These are phyloP conservation scores for Chytridiales sp. DNA, from an alignment of 371 early-diverging fungal genomes.

Conservation along the genomic window DNA sequence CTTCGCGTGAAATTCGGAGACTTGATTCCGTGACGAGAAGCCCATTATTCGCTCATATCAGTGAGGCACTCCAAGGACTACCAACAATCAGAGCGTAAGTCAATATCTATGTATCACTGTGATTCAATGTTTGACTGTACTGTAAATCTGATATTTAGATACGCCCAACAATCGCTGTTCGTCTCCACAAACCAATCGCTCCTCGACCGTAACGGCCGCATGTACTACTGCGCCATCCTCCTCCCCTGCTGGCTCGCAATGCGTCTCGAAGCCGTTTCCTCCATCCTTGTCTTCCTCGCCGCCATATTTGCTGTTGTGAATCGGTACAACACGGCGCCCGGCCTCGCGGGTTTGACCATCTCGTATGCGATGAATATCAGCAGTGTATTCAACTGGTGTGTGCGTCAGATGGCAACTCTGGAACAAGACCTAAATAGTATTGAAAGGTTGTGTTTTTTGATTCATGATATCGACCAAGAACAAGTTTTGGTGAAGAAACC, in stretches of 20 bases:
- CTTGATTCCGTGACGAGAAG: constrained; percentile 13
- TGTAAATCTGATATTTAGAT: too few relatives aligned
- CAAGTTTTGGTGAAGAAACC: constrained; percentile 71
- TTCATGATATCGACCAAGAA: constrained; percentile 63
- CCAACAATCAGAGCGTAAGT: constrained; percentile 15
- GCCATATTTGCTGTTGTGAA: constrained; percentile 46
- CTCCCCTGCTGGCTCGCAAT: constrained; percentile 73
- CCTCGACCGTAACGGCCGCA: constrained; percentile 4
- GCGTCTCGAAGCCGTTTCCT: constrained; percentile 76
- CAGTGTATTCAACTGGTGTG: background rate
- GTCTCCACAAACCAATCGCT: background rate
- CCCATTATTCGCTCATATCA: constrained; percentile 5
- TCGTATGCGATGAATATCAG: constrained; percentile 38
- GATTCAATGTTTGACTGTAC: too few relatives aligned
- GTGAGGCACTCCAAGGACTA: constrained; percentile 2
- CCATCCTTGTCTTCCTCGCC: constrained; percentile 51
- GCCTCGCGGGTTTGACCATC: constrained; percentile 38
- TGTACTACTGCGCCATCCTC: constrained; percentile 8
- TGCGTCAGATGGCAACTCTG: background rate
- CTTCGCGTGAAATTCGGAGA: constrained; percentile 3
- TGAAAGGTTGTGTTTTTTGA: background rate
- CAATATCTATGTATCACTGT: background rate
- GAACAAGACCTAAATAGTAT: constrained; percentile 1
- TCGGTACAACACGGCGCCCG: constrained; percentile 22
- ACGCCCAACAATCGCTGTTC: constrained; percentile 9